Evolutionary conservation across 75 land plant species (phyloP).

Genomic region (Isoetes taiwanensis): DNA sequence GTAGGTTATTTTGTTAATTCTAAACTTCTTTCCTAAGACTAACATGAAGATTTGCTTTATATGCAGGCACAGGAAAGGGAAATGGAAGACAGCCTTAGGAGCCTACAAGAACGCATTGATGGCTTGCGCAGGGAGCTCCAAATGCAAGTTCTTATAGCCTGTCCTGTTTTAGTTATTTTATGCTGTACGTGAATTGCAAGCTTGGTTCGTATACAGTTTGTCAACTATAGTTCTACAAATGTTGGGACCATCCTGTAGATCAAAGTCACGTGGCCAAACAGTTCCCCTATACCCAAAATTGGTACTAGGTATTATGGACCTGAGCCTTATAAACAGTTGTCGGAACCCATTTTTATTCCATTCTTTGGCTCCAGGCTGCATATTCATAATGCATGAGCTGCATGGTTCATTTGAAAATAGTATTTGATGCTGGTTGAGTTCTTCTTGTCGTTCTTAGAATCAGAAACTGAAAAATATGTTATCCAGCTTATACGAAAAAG

Average conservation of each 20-base stretch:
- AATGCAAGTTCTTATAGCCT: constrained; percentile 27
- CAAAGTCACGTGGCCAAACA: too few relatives aligned
- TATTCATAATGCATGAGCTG: too few relatives aligned
- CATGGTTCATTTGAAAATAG: neutral
- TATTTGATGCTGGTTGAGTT: neutral
- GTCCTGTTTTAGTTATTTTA: too few relatives aligned
- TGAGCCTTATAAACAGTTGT: too few relatives aligned
- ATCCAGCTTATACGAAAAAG: constrained; percentile 48
- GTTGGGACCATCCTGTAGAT: too few relatives aligned
- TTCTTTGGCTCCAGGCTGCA: too few relatives aligned
- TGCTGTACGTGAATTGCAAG: too few relatives aligned
- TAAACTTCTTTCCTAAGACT: too few relatives aligned
- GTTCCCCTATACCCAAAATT: too few relatives aligned
- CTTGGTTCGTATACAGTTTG: neutral
- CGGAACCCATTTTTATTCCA: too few relatives aligned
- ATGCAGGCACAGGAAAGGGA: constrained; percentile 54
- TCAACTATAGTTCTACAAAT: neutral
- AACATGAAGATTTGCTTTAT: neutral
- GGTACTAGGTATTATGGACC: too few relatives aligned
- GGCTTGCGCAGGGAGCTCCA: constrained; percentile 17
- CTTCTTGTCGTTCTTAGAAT: neutral
- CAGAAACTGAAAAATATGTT: neutral
- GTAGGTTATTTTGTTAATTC: too few relatives aligned
- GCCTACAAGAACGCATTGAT: constrained; percentile 36
- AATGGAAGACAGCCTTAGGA: constrained; percentile 31